A percentile compares a stretch with the other conserved stretches of the same genome.
Evolutionary conservation across 345 rosid genomes (phyloP).

Genomic region (Lepidium africanum): DNA sequence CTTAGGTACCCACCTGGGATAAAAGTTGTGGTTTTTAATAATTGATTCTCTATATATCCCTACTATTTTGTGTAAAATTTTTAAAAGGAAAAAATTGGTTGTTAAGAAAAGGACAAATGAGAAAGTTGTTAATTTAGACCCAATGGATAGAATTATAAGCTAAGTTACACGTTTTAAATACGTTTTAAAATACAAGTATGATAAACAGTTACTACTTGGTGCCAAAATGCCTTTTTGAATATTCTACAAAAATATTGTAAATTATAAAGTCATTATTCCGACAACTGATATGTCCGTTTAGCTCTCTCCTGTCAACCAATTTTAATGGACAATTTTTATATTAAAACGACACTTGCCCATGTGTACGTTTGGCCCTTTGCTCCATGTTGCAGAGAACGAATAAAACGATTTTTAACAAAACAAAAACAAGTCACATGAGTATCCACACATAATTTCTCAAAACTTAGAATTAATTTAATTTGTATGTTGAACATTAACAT

Average conservation of each 20-base stretch:
- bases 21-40: too few relatives aligned
- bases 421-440: constrained; percentile 2
- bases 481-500: too few relatives aligned
- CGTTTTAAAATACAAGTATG: background rate
- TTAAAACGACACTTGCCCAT: constrained; percentile 12
- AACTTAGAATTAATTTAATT: background rate
- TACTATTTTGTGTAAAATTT: too few relatives aligned
- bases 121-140: constrained; percentile 3
- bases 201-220: constrained; percentile 1
- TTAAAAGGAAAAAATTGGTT: background rate
- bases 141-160: background rate
- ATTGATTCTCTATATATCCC: too few relatives aligned
- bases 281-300: constrained; percentile 5
- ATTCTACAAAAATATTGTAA: background rate
- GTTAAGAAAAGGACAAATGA: background rate
- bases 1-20: too few relatives aligned
- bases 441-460: background rate
- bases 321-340: background rate
- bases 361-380: constrained; percentile 20
- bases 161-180: constrained; percentile 11
- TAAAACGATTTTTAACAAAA: constrained; percentile 12
- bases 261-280: constrained; percentile 7
- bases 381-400: background rate
- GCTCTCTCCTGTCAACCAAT: background rate
- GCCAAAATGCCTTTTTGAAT: background rate